Evolutionary conservation across 2,329 filamentous ascomycete genomes (phyloP), one percentile per base, ranked within the genome.

Genomic region (Phaeosphaeriaceae sp.): DNA sequence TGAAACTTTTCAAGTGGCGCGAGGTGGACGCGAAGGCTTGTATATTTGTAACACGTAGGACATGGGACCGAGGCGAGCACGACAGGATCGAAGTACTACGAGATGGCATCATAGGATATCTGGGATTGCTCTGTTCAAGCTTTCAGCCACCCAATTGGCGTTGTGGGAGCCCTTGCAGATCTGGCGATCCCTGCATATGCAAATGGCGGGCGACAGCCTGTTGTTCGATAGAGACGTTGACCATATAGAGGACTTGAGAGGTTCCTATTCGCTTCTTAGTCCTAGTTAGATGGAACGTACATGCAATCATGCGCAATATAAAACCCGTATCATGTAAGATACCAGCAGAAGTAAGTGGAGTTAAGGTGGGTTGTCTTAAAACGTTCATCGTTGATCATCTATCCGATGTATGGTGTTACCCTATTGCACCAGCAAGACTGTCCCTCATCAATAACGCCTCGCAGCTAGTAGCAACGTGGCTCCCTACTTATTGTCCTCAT

Each of bases 131-230:
- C 19, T 44, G 3, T 15, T 52, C 46, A 7, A 22, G 22, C 9
- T 33, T 60, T 56, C 47, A 58, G 48, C 57, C 57, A 56, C 44
- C 57, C 57, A 63, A 63, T 60, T 49, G 54, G 46, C 51, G 36
- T 27, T 47, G 33, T 48, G 47, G 41, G 33, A 21, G 46, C 46
- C 60, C 54, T 57, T 63, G 60, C 60, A 53, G 60, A 60, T 63
- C 57, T 36, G n/a, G 7, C 19, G 44, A 60, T 48, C 60, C 57
- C 52, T 63, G 57, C 51, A 48, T 50, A 46, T 45, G 20, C 17
- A 11, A 50, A 42, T 25, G 21, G 27, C 20, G 36, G 51, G 20
- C 31, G 25, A 19, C 49, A 51, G 40, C 49, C 21, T 41, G 20
- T 44, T 9, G 17, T 19, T 44, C 3, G 41, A 44, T 20, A 9